These are phyloP conservation scores for Nannizzia gypsea DNA, from an alignment of 2,329 filamentous ascomycete genomes.

Conservation along the genomic window DNA sequence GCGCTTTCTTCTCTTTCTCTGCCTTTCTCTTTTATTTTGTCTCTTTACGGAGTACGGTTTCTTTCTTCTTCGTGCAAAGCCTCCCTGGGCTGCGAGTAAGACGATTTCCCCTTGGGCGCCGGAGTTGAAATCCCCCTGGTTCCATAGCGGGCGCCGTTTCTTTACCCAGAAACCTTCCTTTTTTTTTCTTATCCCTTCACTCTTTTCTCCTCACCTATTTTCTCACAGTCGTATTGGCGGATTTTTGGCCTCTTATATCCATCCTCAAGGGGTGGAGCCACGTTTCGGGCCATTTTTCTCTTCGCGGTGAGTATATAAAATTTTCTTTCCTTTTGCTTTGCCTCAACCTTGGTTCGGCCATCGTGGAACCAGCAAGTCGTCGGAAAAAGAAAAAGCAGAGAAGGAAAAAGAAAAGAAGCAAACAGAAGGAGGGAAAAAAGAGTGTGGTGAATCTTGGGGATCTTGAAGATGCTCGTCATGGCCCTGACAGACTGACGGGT, in stretches of 20 bases:
- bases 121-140: not conserved
- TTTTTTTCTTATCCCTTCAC: not conserved
- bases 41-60: too few relatives aligned
- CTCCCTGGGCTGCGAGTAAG: not conserved
- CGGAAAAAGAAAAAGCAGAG: not conserved
- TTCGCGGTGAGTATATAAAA: too few relatives aligned
- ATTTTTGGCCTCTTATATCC: not conserved
- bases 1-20: not conserved
- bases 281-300: not conserved
- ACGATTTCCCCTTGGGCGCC: not conserved
- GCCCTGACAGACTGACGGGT: constrained; percentile 4
- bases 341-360: constrained; percentile 4
- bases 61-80: too few relatives aligned
- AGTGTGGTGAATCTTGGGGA: not conserved
- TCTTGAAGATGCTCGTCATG: constrained; percentile 1
- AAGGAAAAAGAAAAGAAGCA: not conserved
- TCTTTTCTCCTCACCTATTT: not conserved
- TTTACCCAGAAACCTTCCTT: not conserved
- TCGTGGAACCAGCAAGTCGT: not conserved
- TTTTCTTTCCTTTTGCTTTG: not conserved
- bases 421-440: not conserved
- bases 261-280: constrained; percentile 14
- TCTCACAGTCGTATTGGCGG: not conserved
- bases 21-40: not conserved
- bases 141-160: constrained; percentile 2